Evolutionary conservation across 2,329 filamentous ascomycete species (phyloP).

Genomic region (Alternaria metachromatica): DNA sequence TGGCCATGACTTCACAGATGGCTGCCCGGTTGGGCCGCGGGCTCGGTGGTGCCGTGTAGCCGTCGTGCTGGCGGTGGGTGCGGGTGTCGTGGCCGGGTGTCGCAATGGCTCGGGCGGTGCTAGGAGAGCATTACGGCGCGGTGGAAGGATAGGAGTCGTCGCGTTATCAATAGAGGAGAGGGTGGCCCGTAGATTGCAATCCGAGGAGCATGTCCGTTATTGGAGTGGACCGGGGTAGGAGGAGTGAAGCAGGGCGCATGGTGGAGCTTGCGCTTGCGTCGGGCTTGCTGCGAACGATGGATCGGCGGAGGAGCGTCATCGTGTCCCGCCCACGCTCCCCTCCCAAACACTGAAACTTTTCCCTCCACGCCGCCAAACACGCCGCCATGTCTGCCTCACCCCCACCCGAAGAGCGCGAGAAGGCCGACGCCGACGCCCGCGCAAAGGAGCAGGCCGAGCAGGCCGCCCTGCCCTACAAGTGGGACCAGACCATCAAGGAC

Average conservation of each 20-base stretch:
- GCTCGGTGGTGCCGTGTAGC: constrained; percentile 10
- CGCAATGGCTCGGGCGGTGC: constrained; percentile 21
- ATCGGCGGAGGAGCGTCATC: constrained; percentile 17
- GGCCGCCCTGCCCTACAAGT: constrained; percentile 92
- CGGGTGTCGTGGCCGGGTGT: constrained; percentile 14
- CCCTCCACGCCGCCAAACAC: constrained; percentile 8
- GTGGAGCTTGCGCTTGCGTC: constrained; percentile 17
- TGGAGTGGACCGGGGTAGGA: constrained; percentile 19
- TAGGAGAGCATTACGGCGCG: constrained; percentile 41
- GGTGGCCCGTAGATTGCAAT: constrained; percentile 17
- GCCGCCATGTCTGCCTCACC: constrained; percentile 52
- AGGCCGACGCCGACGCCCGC: constrained; percentile 63
- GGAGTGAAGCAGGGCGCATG: constrained; percentile 23
- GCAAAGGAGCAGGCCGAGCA: constrained; percentile 87
- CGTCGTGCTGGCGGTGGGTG: constrained; percentile 10
- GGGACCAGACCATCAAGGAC: constrained; percentile 91
- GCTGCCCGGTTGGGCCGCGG: constrained; percentile 22
- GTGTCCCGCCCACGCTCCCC: constrained; percentile 14
- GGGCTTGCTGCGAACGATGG: constrained; percentile 19
- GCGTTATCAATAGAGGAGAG: constrained; percentile 23
- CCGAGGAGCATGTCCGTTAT: constrained; percentile 22
- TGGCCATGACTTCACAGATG: constrained; percentile 65
- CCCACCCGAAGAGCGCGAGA: constrained; percentile 61
- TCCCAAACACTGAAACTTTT: constrained; percentile 16
- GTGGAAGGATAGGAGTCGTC: constrained; percentile 23